phyloP scores from a whole-genome alignment of 1,139 yeast species.

The Williopsis jadinii region DNA sequence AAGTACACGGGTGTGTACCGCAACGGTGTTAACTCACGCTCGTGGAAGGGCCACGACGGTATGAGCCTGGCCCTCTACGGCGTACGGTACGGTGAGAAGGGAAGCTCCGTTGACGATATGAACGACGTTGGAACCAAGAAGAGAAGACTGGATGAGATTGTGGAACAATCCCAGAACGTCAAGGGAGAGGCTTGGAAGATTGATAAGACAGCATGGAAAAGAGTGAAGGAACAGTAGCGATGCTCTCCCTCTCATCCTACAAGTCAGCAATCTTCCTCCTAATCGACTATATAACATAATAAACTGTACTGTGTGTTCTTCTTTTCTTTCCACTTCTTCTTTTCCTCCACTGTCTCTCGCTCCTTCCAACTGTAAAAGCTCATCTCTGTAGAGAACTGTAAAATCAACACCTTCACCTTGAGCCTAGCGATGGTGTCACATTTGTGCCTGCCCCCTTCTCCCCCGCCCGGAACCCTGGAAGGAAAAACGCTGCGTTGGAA shows the following conservation, averaged over 20 bases:
- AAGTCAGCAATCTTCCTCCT: not conserved
- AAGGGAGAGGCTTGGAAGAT: slow-evolving; percentile 12
- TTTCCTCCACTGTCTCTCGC: no score
- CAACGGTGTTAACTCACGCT: slow-evolving; percentile 65
- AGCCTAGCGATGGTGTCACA: no score
- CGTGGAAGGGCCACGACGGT: slow-evolving; percentile 74
- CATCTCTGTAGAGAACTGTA: no score
- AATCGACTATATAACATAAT: no score
- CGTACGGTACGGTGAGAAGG: slow-evolving; percentile 32
- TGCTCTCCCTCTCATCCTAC: not conserved
- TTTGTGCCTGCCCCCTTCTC: no score
- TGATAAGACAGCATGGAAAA: slow-evolving; percentile 15
- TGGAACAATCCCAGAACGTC: not conserved
- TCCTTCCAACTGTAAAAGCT: no score
- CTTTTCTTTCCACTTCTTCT: no score
- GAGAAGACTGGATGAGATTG: slow-evolving; percentile 13
- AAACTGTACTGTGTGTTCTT: no score
- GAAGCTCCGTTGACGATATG: slow-evolving; percentile 17
- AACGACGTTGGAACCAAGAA: slow-evolving; percentile 12
- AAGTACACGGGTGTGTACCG: slow-evolving; percentile 56
- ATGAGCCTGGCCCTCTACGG: slow-evolving; percentile 52
- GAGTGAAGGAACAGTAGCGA: slow-evolving; percentile 8
- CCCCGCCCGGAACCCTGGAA: no score
- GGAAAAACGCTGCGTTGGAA: no score
- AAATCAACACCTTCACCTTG: no score